phyloP scores from a whole-genome alignment of 208 protist genomes.

The Wallacemonas sp. region DNA sequence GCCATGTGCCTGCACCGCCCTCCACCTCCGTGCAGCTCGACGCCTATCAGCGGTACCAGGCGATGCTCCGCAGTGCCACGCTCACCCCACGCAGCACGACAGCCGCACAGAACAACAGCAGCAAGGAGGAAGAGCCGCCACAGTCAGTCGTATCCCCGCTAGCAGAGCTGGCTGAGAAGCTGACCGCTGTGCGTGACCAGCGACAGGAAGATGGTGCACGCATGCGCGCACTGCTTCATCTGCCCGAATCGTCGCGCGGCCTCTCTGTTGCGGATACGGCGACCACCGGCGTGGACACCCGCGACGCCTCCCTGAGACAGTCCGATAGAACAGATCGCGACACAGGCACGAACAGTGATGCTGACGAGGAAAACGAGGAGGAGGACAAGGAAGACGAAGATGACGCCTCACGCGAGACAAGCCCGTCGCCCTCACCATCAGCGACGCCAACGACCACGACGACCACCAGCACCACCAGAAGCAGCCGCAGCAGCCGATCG shows the following conservation, averaged over 20 bases:
- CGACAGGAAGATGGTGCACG: background rate
- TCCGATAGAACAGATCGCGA: no score
- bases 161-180: background rate
- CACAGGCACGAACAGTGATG: no score
- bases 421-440: background rate
- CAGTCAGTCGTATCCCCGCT: no score
- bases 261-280: no score
- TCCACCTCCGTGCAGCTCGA: constrained; percentile 33
- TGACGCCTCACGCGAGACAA: no score
- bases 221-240: background rate
- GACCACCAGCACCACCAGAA: background rate
- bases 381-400: background rate
- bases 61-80: background rate
- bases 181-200: background rate
- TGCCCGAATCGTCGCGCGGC: no score
- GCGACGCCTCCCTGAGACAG: no score
- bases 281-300: no score
- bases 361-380: background rate
- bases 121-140: background rate
- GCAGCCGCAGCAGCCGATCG: no score
- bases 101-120: background rate
- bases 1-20: constrained; percentile 36
- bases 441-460: background rate
- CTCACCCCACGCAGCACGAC: no score
- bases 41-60: constrained; percentile 22